phyloP scores from a whole-genome alignment of 257 asterid genomes.

The Orobanche coerulescens region DNA sequence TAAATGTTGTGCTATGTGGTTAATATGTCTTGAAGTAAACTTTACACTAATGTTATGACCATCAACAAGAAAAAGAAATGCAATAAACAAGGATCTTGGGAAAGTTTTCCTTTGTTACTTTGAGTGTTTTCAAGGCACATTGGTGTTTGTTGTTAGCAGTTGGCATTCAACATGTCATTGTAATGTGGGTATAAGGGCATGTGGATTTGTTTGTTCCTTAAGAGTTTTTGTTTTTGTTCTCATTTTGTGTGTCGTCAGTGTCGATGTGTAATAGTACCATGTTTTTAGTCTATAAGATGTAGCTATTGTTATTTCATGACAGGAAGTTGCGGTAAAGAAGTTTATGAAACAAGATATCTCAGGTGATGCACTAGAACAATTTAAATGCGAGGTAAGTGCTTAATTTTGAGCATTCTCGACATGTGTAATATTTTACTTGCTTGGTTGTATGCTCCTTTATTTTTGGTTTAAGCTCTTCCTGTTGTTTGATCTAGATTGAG shows the following conservation, averaged over 20 bases:
- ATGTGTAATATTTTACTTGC: neutral
- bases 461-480: slow-evolving; percentile 15
- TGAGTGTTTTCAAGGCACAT: neutral
- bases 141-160: slow-evolving; percentile 7
- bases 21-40: neutral
- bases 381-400: slow-evolving; percentile 73
- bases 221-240: neutral
- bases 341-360: slow-evolving; percentile 97
- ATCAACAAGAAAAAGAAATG: too few relatives aligned
- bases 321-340: slow-evolving; percentile 99
- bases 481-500: slow-evolving; percentile 57
- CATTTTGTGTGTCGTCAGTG: too few relatives aligned
- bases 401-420: neutral
- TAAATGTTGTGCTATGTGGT: slow-evolving; percentile 8
- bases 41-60: neutral
- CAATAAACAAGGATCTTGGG: too few relatives aligned
- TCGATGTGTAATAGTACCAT: neutral
- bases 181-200: slow-evolving; percentile 5
- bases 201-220: neutral
- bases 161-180: neutral
- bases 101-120: too few relatives aligned
- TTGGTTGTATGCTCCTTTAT: neutral
- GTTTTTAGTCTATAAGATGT: neutral
- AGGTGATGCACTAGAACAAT: slow-evolving; percentile 83
- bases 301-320: slow-evolving; percentile 23